phyloP scores from a whole-genome alignment of 2,329 filamentous ascomycete species.

The Fusarium foetens region DNA sequence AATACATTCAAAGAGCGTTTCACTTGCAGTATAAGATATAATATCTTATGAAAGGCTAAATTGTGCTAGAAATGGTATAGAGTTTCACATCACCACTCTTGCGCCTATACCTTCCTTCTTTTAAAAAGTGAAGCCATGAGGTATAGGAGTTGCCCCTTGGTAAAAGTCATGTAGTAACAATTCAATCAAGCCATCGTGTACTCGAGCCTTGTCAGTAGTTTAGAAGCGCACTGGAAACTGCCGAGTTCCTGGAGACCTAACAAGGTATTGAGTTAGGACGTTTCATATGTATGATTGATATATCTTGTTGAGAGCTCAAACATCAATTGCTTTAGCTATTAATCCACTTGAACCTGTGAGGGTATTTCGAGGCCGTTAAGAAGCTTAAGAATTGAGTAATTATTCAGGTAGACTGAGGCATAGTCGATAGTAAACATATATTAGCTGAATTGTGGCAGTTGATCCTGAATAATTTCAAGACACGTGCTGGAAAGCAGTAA shows the following conservation, averaged over 20 bases:
- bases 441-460: rapidly evolving
- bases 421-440: rapidly evolving
- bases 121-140: rapidly evolving
- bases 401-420: neutral
- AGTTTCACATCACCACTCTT: rapidly evolving
- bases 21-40: rapidly evolving
- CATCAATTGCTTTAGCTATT: no score
- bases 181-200: rapidly evolving
- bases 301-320: no score
- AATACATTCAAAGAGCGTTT: neutral
- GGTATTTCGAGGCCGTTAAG: rapidly evolving
- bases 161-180: rapidly evolving
- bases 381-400: neutral
- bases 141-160: rapidly evolving
- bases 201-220: neutral
- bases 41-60: rapidly evolving
- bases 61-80: rapidly evolving
- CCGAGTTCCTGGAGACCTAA: rapidly evolving
- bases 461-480: rapidly evolving
- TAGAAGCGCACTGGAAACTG: rapidly evolving
- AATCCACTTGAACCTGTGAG: no score
- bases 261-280: neutral
- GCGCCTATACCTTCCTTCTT: rapidly evolving
- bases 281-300: rapidly evolving
- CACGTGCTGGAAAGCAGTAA: no score